Evolutionary conservation across 352 stramenopile genomes (phyloP).

Genomic region (Aphanomyces cochlioides): DNA sequence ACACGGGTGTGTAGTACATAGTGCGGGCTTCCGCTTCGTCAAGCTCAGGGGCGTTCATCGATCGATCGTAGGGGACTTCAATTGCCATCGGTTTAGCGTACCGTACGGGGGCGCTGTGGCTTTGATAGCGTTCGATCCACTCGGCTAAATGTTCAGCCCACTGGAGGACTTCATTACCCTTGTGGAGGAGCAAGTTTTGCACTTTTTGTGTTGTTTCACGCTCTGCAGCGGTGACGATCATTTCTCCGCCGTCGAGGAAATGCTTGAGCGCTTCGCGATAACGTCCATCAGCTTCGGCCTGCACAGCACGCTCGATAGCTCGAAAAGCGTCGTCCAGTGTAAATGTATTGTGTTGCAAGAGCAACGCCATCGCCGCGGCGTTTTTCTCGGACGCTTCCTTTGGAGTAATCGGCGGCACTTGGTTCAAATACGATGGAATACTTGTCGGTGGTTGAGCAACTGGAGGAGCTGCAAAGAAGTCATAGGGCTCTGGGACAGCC

Average conservation of each 20-base stretch:
- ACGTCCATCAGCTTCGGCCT: slow-evolving; percentile 50
- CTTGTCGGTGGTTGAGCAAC: background rate
- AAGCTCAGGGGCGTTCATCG: slow-evolving; percentile 54
- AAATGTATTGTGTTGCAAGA: slow-evolving; percentile 4
- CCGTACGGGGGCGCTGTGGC: slow-evolving; percentile 66
- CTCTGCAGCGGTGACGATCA: slow-evolving; percentile 78
- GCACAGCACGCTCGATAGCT: slow-evolving; percentile 64
- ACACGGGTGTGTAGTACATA: slow-evolving; percentile 81
- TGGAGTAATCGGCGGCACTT: slow-evolving; percentile 17
- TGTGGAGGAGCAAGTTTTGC: slow-evolving; percentile 78
- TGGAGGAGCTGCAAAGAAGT: background rate
- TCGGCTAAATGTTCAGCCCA: slow-evolving; percentile 77
- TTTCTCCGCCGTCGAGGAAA: slow-evolving; percentile 79
- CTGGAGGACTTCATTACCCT: slow-evolving; percentile 83
- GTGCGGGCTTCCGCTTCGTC: slow-evolving; percentile 71
- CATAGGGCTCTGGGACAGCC: background rate
- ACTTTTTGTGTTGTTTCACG: slow-evolving; percentile 77
- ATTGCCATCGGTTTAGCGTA: slow-evolving; percentile 80
- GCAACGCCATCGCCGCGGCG: slow-evolving; percentile 12
- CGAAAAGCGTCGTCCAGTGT: slow-evolving; percentile 74
- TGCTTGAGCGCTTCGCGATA: slow-evolving; percentile 78
- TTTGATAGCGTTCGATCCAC: slow-evolving; percentile 78
- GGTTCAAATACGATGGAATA: background rate
- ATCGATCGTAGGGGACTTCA: slow-evolving; percentile 68
- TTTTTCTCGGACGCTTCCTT: slow-evolving; percentile 21